Evolutionary conservation across 23 red algal species (phyloP).

Genomic region (Rhodosorus marinus): DNA sequence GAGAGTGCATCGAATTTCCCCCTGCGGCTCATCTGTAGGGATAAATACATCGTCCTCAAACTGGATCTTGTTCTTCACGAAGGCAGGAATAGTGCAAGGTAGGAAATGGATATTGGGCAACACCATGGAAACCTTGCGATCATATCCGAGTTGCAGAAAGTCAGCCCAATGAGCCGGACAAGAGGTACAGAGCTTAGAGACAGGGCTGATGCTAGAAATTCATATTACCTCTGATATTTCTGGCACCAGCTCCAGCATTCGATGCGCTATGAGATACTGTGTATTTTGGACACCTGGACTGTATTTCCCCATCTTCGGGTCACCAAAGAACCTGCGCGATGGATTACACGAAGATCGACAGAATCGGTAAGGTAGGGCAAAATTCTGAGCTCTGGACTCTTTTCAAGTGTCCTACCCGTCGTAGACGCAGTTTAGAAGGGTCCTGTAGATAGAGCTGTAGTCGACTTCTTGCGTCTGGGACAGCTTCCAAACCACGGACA

Average conservation of each 20-base stretch:
- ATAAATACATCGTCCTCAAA: constrained; percentile 63
- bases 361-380: too few relatives aligned
- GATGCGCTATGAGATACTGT: constrained; percentile 34
- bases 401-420: too few relatives aligned
- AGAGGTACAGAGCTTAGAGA: not conserved
- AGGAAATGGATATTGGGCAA: constrained; percentile 67
- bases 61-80: constrained; percentile 18
- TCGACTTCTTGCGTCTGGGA: not conserved
- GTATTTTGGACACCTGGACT: constrained; percentile 68
- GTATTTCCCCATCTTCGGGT: constrained; percentile 20
- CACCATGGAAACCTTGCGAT: too few relatives aligned
- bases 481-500: constrained; percentile 13
- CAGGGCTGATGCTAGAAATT: too few relatives aligned
- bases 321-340: constrained; percentile 31
- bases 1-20: constrained; percentile 9
- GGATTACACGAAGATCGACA: too few relatives aligned
- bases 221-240: constrained; percentile 14
- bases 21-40: constrained; percentile 55
- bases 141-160: too few relatives aligned
- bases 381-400: too few relatives aligned
- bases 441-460: not conserved
- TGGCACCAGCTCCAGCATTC: constrained; percentile 4
- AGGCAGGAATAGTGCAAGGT: constrained; percentile 27
- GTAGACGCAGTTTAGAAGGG: not conserved
- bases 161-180: not conserved